A percentile compares a stretch with the other conserved stretches of the same genome.
phyloP scores from a whole-genome alignment of 2,329 filamentous ascomycete genomes.

The Alternaria incomplexa region DNA sequence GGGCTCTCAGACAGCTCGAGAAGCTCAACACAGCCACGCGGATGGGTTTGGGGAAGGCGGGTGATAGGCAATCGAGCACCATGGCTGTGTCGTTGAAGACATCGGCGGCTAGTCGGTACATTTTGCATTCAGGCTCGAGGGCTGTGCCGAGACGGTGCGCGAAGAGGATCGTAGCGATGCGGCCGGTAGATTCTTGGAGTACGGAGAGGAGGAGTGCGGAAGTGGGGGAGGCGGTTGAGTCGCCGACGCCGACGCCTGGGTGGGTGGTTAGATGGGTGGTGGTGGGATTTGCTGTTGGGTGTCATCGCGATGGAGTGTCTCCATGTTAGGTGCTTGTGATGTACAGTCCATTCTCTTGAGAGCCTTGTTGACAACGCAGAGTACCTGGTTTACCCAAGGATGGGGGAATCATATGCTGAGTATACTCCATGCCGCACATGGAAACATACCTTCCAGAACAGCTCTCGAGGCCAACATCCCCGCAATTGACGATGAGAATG shows the following conservation, averaged over 20 bases:
- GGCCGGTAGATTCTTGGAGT: slow-evolving; percentile 79
- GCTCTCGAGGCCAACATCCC: slow-evolving; percentile 81
- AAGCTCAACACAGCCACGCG: slow-evolving; percentile 65
- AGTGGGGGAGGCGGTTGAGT: slow-evolving; percentile 78
- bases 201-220: slow-evolving; percentile 82
- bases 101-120: slow-evolving; percentile 84
- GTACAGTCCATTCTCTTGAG: neutral
- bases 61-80: slow-evolving; percentile 83
- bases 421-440: neutral
- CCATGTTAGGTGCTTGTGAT: neutral
- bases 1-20: slow-evolving; percentile 63
- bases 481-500: slow-evolving; percentile 82
- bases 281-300: neutral
- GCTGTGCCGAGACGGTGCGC: slow-evolving; percentile 81
- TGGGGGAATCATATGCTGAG: neutral
- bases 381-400: neutral
- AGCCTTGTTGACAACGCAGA: neutral
- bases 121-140: slow-evolving; percentile 90
- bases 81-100: slow-evolving; percentile 87
- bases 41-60: slow-evolving; percentile 67
- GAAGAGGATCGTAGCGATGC: slow-evolving; percentile 84
- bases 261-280: neutral
- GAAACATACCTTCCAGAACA: slow-evolving; percentile 69
- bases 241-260: slow-evolving; percentile 78
- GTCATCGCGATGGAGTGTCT: neutral